Conservation (phyloP, 176 grass and related monocot species). For the Olyra latifolia region DNA sequence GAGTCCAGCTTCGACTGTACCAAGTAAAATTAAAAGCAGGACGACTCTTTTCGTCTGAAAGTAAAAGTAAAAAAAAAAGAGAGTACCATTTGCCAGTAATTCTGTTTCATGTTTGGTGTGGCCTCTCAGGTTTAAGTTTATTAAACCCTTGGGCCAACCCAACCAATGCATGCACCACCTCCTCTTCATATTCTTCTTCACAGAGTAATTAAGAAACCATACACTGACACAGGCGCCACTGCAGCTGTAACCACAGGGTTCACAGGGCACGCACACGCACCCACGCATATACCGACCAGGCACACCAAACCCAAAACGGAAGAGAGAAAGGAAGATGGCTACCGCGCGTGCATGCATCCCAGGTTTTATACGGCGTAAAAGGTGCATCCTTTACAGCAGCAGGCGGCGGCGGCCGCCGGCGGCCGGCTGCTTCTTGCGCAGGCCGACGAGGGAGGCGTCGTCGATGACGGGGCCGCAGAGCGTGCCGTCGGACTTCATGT, state of each 20-base stretch:
- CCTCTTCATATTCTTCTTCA: not conserved
- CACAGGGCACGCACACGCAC: not conserved
- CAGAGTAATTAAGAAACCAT: not conserved
- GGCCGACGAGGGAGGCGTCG: conserved; percentile 55
- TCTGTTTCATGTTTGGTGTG: not conserved
- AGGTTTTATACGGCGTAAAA: not conserved
- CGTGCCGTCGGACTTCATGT: conserved; percentile 79
- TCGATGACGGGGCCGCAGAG: conserved; percentile 82
- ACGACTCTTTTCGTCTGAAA: not conserved
- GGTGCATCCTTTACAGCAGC: too few species aligned
- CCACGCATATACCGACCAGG: not conserved
- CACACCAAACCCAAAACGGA: conserved; percentile 19
- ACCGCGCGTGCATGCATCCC: not conserved
- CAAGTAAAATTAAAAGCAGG: too few species aligned
- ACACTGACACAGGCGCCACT: not conserved
- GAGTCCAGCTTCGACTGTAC: not conserved
- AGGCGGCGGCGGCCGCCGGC: conserved; percentile 27
- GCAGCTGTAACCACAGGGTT: not conserved
- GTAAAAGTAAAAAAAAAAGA: too few species aligned
- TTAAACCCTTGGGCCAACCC: not conserved
- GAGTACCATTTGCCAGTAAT: not conserved
- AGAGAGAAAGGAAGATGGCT: not conserved
- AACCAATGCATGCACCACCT: not conserved
- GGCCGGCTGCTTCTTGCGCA: conserved; percentile 40
- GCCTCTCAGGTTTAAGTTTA: not conserved